Percentiles rank a stretch among this genome's conserved stretches.
These are phyloP conservation scores for Globisporangium alternatum DNA, from an alignment of 352 stramenopile genomes.

Conservation along the genomic window DNA sequence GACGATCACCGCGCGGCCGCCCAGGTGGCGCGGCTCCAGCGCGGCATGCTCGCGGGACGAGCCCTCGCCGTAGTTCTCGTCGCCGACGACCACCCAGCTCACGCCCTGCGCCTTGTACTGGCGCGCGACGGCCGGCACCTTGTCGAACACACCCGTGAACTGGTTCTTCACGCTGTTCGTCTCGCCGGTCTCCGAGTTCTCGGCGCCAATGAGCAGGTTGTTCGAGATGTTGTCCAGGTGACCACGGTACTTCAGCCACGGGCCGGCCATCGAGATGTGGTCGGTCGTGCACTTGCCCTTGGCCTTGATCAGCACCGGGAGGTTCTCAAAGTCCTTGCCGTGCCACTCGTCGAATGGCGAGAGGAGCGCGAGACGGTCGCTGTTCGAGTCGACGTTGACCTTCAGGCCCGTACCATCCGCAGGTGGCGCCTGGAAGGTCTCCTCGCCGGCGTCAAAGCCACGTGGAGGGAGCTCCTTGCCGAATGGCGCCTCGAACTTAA, in stretches of 20 bases:
- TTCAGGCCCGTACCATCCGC: slow-evolving; percentile 54
- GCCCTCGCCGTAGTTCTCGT: slow-evolving; percentile 94
- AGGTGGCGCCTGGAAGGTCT: slow-evolving; percentile 90
- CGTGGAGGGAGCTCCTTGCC: slow-evolving; percentile 89
- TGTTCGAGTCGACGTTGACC: slow-evolving; percentile 81
- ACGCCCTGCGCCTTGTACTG: slow-evolving; percentile 91
- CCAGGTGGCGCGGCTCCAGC: slow-evolving; percentile 89
- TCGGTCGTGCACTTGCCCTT: slow-evolving; percentile 96
- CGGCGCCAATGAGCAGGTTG: slow-evolving; percentile 92
- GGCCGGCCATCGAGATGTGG: slow-evolving; percentile 93
- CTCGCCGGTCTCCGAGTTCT: slow-evolving; percentile 91
- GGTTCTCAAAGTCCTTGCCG: slow-evolving; percentile 83
- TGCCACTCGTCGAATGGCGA: slow-evolving; percentile 88
- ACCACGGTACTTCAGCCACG: slow-evolving; percentile 93
- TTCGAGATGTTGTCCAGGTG: slow-evolving; percentile 95
- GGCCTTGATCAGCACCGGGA: slow-evolving; percentile 93
- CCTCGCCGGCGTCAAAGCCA: slow-evolving; percentile 89
- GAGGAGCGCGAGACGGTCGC: slow-evolving; percentile 87
- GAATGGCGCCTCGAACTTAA: slow-evolving; percentile 90
- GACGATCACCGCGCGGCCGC: slow-evolving; percentile 88
- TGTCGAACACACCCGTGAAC: slow-evolving; percentile 83
- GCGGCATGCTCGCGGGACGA: slow-evolving; percentile 91
- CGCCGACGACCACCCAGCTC: slow-evolving; percentile 91
- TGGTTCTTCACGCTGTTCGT: slow-evolving; percentile 92
- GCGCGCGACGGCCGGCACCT: slow-evolving; percentile 86